These are phyloP conservation scores for Phialocephala subalpina DNA, from an alignment of 2,329 filamentous ascomycete genomes.

Conservation along the genomic window DNA sequence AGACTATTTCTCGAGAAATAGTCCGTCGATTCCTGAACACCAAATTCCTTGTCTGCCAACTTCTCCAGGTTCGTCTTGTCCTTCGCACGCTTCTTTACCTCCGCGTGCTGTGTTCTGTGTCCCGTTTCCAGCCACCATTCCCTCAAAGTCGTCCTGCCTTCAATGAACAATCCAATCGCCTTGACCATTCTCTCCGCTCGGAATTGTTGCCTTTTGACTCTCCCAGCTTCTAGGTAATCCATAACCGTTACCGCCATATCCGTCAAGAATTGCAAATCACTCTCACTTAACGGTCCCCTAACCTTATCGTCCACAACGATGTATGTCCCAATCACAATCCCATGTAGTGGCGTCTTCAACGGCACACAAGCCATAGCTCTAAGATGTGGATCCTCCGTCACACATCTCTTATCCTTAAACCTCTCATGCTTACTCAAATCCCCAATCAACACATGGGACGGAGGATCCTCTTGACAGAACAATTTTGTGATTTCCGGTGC, in stretches of 20 bases:
- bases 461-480: constrained; percentile 30
- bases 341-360: constrained; percentile 60
- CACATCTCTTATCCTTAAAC: constrained; percentile 48
- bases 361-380: constrained; percentile 67
- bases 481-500: constrained; percentile 30
- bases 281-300: constrained; percentile 55
- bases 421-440: constrained; percentile 49
- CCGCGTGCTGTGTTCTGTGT: constrained; percentile 33
- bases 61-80: constrained; percentile 27
- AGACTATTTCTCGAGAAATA: constrained; percentile 35
- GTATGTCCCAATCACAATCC: constrained; percentile 66
- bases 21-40: constrained; percentile 38
- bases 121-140: constrained; percentile 42
- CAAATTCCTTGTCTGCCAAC: constrained; percentile 41
- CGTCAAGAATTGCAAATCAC: constrained; percentile 61
- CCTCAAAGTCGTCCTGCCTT: constrained; percentile 52
- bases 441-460: constrained; percentile 43
- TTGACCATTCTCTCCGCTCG: constrained; percentile 62
- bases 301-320: constrained; percentile 66
- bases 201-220: constrained; percentile 58
- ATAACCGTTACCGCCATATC: constrained; percentile 64
- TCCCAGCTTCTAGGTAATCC: constrained; percentile 66
- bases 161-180: constrained; percentile 62
- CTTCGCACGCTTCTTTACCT: constrained; percentile 26
- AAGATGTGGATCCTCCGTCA: constrained; percentile 45